Base-by-base conservation (phyloP, 768 basidiomycete genomes). In the Clitopilus passeckerianus region DNA sequence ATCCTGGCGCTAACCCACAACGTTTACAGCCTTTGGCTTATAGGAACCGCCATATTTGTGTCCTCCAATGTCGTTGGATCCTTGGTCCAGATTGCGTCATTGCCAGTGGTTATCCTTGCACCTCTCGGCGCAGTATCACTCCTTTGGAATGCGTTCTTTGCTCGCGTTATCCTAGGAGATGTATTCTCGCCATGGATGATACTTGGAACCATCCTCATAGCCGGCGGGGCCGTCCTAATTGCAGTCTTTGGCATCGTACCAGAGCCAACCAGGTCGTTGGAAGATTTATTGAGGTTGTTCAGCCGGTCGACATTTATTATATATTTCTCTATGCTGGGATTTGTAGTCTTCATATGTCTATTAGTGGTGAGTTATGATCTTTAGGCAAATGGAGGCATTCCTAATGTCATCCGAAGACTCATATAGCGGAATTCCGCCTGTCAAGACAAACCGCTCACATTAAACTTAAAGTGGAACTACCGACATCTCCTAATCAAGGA, bases 131-230 rank as follows among this genome's bases (percentile, higher is more conserved):
- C 94, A 0, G 90, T 95, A 30, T 93, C 91, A 1, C 82, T 98
- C 27, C 82, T 98, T 27, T 96, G 91, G 91, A 98, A 98, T 70
- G 94, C 94, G 4, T 84, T 96, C 66, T 95, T 96, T 68, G 93
- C 94, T 15, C 81, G 86, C 30, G 66, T 95, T 41, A 80, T 96
- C 41, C 81, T 96, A 12, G 92, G 91, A 10, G 93, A 97, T 68
- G 79, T 85, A 20, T 93, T 95, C 73, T 91, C 92, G 5, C 81
- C 81, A 1, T 90, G 86, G 79, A 90, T 94, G 84, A 75, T 91
- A 50, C 73, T 92, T n/a, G 94, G 92, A 55, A 96, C 94, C 1
- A 72, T 90, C 44, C 78, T 95, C 68, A 94, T 98, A 62, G 91
- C 92, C 0, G 86, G 86, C 16, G 95, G 94, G 27, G 94, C 95